A percentile compares a stretch with the other conserved stretches of the same genome.
Evolutionary conservation across 352 stramenopile species (phyloP).

Genomic region (Phytophthora sp.): DNA sequence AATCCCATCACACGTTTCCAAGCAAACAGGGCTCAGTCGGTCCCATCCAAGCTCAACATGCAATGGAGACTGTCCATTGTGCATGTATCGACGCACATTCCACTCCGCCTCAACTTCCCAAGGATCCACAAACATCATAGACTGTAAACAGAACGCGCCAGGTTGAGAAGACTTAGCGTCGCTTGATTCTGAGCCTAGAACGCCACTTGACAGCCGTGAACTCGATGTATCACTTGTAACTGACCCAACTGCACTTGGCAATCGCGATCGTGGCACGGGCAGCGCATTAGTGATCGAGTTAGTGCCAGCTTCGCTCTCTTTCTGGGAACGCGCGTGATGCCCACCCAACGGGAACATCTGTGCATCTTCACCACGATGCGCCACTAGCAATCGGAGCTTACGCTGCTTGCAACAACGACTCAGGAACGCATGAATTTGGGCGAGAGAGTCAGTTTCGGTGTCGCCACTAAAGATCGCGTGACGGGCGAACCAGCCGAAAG

Average conservation of each 20-base stretch:
- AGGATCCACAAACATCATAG: slow-evolving; percentile 85
- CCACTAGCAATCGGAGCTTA: slow-evolving; percentile 71
- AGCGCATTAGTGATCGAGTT: slow-evolving; percentile 8
- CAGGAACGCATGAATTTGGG: slow-evolving; percentile 58
- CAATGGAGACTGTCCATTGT: slow-evolving; percentile 44
- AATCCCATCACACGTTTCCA: slow-evolving; percentile 69
- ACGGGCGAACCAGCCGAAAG: slow-evolving; percentile 65
- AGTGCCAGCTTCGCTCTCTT: slow-evolving; percentile 11
- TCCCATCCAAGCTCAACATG: slow-evolving; percentile 84
- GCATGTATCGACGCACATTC: slow-evolving; percentile 73
- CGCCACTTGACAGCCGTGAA: slow-evolving; percentile 18
- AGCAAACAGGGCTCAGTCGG: slow-evolving; percentile 67
- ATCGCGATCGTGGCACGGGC: slow-evolving; percentile 4
- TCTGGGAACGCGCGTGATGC: slow-evolving; percentile 11
- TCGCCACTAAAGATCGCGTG: slow-evolving; percentile 51
- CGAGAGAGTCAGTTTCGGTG: slow-evolving; percentile 26
- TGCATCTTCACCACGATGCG: slow-evolving; percentile 55
- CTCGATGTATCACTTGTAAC: slow-evolving; percentile 17
- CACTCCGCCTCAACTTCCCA: slow-evolving; percentile 81
- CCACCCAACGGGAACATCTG: slow-evolving; percentile 55
- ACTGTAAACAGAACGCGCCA: slow-evolving; percentile 46
- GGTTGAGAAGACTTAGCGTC: slow-evolving; percentile 19
- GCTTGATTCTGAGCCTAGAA: slow-evolving; percentile 16
- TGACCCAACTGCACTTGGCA: slow-evolving; percentile 19
- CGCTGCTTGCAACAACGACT: slow-evolving; percentile 78